A percentile compares a stretch with the other conserved stretches of the same genome.
Evolutionary conservation across 2,329 filamentous ascomycete genomes (phyloP).

Genomic region (Diaporthe sp.): DNA sequence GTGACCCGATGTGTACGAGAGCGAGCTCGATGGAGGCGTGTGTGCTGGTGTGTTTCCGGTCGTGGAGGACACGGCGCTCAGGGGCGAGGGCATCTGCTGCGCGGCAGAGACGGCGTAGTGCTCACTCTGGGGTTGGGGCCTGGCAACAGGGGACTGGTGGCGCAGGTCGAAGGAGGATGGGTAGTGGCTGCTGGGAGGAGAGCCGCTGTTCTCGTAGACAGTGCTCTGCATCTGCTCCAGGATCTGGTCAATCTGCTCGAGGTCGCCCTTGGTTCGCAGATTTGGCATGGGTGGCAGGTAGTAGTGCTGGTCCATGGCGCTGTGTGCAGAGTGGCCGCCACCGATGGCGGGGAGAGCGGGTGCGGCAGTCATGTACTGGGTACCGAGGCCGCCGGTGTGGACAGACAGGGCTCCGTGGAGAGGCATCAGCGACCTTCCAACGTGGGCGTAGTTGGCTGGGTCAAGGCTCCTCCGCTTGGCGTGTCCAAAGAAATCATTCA

Average conservation of each 20-base stretch:
- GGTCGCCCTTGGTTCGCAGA: constrained; percentile 91
- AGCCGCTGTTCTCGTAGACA: constrained; percentile 92
- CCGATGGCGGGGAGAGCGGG: constrained; percentile 68
- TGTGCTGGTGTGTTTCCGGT: constrained; percentile 78
- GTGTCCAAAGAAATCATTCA: constrained; percentile 95
- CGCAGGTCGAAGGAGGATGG: constrained; percentile 75
- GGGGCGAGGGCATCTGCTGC: constrained; percentile 71
- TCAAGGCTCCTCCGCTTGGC: constrained; percentile 94
- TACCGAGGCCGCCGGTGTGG: constrained; percentile 65
- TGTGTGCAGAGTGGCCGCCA: constrained; percentile 65
- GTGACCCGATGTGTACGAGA: constrained; percentile 84
- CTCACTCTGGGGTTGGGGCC: constrained; percentile 47
- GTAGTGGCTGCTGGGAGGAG: constrained; percentile 84
- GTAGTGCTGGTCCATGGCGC: constrained; percentile 82
- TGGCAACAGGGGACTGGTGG: constrained; percentile 54
- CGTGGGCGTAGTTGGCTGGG: constrained; percentile 88
- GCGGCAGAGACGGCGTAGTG: constrained; percentile 61
- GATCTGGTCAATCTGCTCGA: constrained; percentile 94
- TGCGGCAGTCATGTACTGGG: constrained; percentile 67
- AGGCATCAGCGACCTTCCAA: constrained; percentile 88
- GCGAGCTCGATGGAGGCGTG: constrained; percentile 80
- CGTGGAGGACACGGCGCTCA: constrained; percentile 70
- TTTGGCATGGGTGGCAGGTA: constrained; percentile 90
- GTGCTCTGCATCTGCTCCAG: constrained; percentile 96
- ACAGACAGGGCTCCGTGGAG: constrained; percentile 80